Evolutionary conservation across 176 grass and related monocot species (phyloP).

Genomic region (Panicum miliaceum): DNA sequence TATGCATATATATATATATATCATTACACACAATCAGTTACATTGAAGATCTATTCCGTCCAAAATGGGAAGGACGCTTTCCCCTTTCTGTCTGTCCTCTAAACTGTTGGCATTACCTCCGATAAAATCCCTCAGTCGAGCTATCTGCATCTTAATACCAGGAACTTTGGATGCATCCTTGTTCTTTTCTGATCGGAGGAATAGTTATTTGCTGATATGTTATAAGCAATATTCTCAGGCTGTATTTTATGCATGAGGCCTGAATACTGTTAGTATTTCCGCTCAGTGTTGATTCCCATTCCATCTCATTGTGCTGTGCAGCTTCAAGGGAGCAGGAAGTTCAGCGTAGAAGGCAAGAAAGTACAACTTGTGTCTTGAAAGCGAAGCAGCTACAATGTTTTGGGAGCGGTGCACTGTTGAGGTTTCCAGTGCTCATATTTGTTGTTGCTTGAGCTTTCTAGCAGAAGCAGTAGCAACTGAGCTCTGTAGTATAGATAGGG

Average conservation of each 20-base stretch:
- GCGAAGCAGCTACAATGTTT: background rate
- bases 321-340: conserved; percentile 83
- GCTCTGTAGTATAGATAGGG: conserved; percentile 22
- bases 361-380: conserved; percentile 60
- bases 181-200: background rate
- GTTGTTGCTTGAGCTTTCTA: conserved; percentile 34
- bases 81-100: background rate
- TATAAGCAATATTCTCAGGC: background rate
- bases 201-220: background rate
- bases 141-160: background rate
- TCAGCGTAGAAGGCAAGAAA: conserved; percentile 74
- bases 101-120: background rate
- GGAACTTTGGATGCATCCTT: background rate
- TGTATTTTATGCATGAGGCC: background rate
- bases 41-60: background rate
- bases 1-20: conserved; percentile 15
- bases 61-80: background rate
- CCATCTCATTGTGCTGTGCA: conserved; percentile 29
- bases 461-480: conserved; percentile 3
- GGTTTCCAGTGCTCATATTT: background rate
- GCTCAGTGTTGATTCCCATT: background rate
- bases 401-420: background rate
- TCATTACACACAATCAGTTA: background rate
- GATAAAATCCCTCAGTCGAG: too few species aligned
- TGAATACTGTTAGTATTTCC: background rate